A percentile compares a stretch with the other conserved stretches of the same genome.
phyloP scores from a whole-genome alignment of 2,329 filamentous ascomycete species.

The Zelopaecilomyces penicillatus region DNA sequence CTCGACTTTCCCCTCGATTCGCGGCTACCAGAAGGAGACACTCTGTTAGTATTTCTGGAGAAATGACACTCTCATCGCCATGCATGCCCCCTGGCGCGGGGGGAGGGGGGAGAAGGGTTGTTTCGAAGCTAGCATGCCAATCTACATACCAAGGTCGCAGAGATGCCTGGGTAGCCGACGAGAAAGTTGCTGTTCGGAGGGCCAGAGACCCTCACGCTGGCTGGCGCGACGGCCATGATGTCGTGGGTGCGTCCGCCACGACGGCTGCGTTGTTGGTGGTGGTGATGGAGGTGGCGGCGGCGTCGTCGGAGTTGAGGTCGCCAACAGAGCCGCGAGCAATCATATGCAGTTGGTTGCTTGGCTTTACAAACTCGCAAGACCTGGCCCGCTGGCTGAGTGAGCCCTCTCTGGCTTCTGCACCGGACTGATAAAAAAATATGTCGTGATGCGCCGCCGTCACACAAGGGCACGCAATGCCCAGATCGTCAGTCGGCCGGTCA shows the following conservation, averaged over 20 bases:
- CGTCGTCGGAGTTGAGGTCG: background rate
- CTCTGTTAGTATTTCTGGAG: no score
- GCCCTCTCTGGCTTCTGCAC: no score
- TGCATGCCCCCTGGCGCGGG: no score
- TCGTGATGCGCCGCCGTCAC: no score
- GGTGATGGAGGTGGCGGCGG: background rate
- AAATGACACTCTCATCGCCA: no score
- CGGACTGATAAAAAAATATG: no score
- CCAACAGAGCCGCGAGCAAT: background rate
- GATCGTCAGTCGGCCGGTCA: no score
- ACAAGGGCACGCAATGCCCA: no score
- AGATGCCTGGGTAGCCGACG: constrained; percentile 95
- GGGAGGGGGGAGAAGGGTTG: constrained; percentile 7
- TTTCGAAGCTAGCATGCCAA: no score
- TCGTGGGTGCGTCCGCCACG: background rate
- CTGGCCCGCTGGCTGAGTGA: no score
- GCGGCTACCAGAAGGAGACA: constrained; percentile 51
- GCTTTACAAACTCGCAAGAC: no score
- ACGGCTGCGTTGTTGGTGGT: constrained; percentile 6
- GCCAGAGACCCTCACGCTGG: constrained; percentile 81
- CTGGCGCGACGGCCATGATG: constrained; percentile 15
- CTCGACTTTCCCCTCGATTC: constrained; percentile 96
- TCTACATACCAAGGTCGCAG: constrained; percentile 82
- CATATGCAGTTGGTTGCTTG: no score
- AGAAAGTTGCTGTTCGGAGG: constrained; percentile 95